A percentile compares a stretch with the other conserved stretches of the same genome.
phyloP scores from a whole-genome alignment of 1,139 yeast genomes.

The Magnusiomyces sp. region DNA sequence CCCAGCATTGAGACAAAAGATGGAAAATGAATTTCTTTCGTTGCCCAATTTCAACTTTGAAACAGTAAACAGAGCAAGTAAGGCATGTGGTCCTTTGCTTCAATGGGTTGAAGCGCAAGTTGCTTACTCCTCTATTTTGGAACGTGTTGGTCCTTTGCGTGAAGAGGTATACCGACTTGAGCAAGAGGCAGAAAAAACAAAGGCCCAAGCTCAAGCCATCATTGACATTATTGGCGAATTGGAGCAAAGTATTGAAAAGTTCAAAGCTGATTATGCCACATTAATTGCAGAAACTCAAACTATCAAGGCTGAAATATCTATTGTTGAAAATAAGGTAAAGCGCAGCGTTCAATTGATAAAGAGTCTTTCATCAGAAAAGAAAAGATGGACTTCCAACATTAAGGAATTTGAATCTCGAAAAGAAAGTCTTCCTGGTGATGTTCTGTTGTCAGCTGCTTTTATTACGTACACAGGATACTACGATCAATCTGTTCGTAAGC shows the following conservation, averaged over 20 bases:
- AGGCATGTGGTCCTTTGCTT: constrained; percentile 88
- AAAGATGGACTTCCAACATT: constrained; percentile 65
- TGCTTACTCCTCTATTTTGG: constrained; percentile 57
- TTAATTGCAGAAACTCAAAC: constrained; percentile 72
- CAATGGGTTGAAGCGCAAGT: constrained; percentile 91
- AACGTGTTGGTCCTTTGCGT: constrained; percentile 66
- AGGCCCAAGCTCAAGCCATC: constrained; percentile 56
- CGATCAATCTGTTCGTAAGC: constrained; percentile 45
- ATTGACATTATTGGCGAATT: constrained; percentile 75
- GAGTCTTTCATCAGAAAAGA: constrained; percentile 56
- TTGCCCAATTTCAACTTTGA: constrained; percentile 62
- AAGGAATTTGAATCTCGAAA: constrained; percentile 42
- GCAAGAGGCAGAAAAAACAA: constrained; percentile 50
- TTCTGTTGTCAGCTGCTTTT: constrained; percentile 55
- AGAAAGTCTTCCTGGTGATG: constrained; percentile 52
- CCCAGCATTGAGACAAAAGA: constrained; percentile 41
- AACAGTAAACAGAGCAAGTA: constrained; percentile 78
- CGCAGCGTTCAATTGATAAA: constrained; percentile 59
- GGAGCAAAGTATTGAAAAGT: constrained; percentile 56
- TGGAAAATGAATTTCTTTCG: constrained; percentile 54
- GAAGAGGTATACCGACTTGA: constrained; percentile 59
- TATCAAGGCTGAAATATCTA: constrained; percentile 60
- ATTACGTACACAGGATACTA: constrained; percentile 53
- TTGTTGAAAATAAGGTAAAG: constrained; percentile 51
- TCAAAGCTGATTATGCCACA: constrained; percentile 60